Evolutionary conservation across 768 basidiomycete species (phyloP).

Genomic region (Tulasnella sp.): DNA sequence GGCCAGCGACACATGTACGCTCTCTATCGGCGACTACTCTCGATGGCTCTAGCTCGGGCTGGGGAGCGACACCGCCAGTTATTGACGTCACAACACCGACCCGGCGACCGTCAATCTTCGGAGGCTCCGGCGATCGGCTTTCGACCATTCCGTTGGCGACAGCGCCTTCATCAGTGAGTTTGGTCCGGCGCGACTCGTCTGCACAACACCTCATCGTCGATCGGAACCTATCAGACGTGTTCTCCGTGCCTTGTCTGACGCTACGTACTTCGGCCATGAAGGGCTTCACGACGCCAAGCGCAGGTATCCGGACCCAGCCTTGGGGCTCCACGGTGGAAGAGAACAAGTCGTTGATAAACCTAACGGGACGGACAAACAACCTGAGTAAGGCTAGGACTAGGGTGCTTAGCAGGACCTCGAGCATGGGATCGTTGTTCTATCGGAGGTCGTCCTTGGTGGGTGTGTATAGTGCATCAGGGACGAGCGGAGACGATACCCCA

Average conservation of each 20-base stretch:
- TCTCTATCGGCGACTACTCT: too few relatives aligned
- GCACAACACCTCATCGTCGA: slow-evolving; percentile 62
- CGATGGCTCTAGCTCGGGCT: background rate
- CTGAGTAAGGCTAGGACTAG: background rate
- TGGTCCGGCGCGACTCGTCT: slow-evolving; percentile 50
- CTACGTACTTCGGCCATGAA: slow-evolving; percentile 46
- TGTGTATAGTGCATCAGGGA: too few relatives aligned
- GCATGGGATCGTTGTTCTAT: slow-evolving; percentile 8
- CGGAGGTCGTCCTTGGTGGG: background rate
- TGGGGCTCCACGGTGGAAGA: slow-evolving; percentile 32
- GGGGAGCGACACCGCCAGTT: background rate
- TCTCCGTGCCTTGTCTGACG: slow-evolving; percentile 58
- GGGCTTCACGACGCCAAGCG: slow-evolving; percentile 17
- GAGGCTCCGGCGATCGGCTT: slow-evolving; percentile 16
- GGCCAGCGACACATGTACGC: too few relatives aligned
- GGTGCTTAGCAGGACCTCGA: background rate
- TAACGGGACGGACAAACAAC: background rate
- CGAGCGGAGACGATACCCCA: too few relatives aligned
- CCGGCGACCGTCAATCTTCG: slow-evolving; percentile 18
- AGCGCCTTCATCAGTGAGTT: background rate
- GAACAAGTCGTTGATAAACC: slow-evolving; percentile 37
- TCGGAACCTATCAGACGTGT: slow-evolving; percentile 66
- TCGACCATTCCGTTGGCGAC: slow-evolving; percentile 10
- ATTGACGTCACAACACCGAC: background rate
- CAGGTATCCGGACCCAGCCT: too few relatives aligned